Base-by-base conservation (phyloP, 176 grass and related monocot genomes). In the Areca catechu region DNA sequence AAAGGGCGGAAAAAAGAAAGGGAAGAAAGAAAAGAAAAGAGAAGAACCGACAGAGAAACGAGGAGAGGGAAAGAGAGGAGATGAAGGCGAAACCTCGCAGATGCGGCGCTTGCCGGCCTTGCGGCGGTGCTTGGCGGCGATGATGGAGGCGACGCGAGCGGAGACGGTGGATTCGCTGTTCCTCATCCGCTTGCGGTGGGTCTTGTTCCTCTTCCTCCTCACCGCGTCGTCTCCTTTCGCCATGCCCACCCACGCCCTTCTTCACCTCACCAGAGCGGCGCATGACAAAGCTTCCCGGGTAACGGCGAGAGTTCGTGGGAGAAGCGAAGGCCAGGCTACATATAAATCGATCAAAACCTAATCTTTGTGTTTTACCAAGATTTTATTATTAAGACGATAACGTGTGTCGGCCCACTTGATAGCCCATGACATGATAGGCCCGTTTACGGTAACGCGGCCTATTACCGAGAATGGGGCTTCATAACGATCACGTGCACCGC, bases 181-280 rank as follows among this genome's bases (percentile, higher is more conserved):
- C 24, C 80, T 76, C 63, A 84, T 5, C 15, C 86, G 86, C 80
- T 96, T 96, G n/a, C 83, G 83, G n/a, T 49, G 72, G 19, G 72
- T 74, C 70, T 57, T 79, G 68, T 83, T 84, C 75, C 76, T 82
- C 77, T 85, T 85, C 65, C 70, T 71, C 75, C 68, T 80, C 51
- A 91, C 5, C 20, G 78, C 72, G 48, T 91, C 92, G 59, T 91
- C 83, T 57, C 90, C 90, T 72, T 95, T 95, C n/a, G 85, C 66
- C 90, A 95, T 95, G 18, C 53, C 68, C 51, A 9, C 15, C 19
- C 24, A 22, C 16, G 25, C 12, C n/a, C 37, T 7, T n/a, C 49
- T 15, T 6, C 62, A 16, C 21, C 15, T 22, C 24, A 23, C 64
- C 22, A 9, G n/a, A 18, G 19, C 51, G 20, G n/a, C 51, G 7